Percentiles rank a stretch among this genome's conserved stretches.
Conservation (phyloP, 768 basidiomycete genomes). For the Suillus paluster region DNA sequence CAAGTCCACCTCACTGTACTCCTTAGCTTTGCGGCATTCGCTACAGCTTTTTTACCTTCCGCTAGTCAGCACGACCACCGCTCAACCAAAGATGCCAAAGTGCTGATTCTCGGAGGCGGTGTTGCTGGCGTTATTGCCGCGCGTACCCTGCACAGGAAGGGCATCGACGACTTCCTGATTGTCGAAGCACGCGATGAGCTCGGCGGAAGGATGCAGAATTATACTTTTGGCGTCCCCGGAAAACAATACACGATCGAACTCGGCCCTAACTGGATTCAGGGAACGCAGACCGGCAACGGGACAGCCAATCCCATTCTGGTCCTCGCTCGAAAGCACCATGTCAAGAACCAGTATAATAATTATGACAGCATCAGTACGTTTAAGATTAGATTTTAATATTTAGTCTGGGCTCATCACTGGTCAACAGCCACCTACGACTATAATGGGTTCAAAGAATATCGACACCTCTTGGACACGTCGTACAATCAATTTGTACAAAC, state of each 20-base stretch:
- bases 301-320: constrained; percentile 62
- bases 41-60: not conserved
- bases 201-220: constrained; percentile 62
- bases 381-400: not conserved
- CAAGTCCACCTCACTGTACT: not conserved
- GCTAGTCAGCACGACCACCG: not conserved
- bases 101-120: constrained; percentile 70
- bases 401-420: not conserved
- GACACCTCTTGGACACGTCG: constrained; percentile 47
- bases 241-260: constrained; percentile 52
- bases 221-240: constrained; percentile 44
- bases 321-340: constrained; percentile 58
- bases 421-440: constrained; percentile 58
- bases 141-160: constrained; percentile 55
- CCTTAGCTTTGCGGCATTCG: not conserved
- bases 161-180: constrained; percentile 61
- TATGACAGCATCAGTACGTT: constrained; percentile 49
- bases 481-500: constrained; percentile 44
- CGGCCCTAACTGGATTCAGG: constrained; percentile 68
- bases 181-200: constrained; percentile 62
- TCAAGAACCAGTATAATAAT: constrained; percentile 50
- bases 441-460: constrained; percentile 52
- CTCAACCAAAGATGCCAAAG: constrained; percentile 29
- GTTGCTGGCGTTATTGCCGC: constrained; percentile 70
- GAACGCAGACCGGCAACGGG: constrained; percentile 51